Evolutionary conservation across 1,284 basidiomycete genomes (phyloP).

Genomic region (Meira miltonrushii): DNA sequence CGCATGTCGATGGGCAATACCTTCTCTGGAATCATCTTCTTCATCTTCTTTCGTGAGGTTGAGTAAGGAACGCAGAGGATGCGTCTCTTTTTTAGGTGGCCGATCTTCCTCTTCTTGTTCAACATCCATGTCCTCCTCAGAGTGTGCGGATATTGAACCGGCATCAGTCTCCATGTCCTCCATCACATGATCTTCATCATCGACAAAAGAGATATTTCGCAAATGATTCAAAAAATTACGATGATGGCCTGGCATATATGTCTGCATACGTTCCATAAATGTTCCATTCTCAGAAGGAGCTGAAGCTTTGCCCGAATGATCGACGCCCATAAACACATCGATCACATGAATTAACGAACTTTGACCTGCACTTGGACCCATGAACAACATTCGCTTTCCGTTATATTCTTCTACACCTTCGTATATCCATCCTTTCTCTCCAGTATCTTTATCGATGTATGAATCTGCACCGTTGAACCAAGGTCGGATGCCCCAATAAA

Average conservation of each 20-base stretch:
- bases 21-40: no score
- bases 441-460: constrained; percentile 36
- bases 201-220: constrained; percentile 26
- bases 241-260: constrained; percentile 57
- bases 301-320: constrained; percentile 55
- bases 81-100: not conserved
- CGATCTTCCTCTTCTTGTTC: not conserved
- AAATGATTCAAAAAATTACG: constrained; percentile 81
- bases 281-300: constrained; percentile 15
- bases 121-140: constrained; percentile 15
- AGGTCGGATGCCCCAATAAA: constrained; percentile 79
- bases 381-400: constrained; percentile 59
- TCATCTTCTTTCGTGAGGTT: not conserved
- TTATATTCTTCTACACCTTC: constrained; percentile 60
- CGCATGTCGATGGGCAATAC: constrained; percentile 10
- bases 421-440: constrained; percentile 66
- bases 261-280: constrained; percentile 40
- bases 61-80: not conserved
- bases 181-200: not conserved
- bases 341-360: constrained; percentile 81
- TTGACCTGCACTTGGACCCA: constrained; percentile 86
- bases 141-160: not conserved
- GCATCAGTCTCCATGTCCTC: not conserved
- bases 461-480: constrained; percentile 87
- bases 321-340: constrained; percentile 81